Evolutionary conservation across 106 monocot species (phyloP).

Genomic region (Acorus calamus): DNA sequence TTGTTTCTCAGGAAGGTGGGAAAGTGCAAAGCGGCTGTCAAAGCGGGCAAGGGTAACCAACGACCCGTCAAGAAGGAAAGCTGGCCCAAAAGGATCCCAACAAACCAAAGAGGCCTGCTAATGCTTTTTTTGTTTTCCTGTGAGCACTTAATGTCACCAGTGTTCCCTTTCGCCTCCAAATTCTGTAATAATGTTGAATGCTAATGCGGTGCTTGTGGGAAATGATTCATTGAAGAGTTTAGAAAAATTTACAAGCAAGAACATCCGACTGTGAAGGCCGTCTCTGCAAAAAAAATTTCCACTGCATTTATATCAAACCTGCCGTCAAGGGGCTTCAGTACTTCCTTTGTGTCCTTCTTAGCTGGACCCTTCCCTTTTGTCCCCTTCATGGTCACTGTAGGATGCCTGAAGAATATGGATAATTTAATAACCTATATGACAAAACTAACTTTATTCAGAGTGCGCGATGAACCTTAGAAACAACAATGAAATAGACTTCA

Average conservation of each 20-base stretch:
- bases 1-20: constrained; percentile 18
- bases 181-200: too few species aligned
- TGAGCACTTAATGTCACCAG: background rate
- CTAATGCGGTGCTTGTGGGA: background rate
- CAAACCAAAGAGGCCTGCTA: constrained; percentile 31
- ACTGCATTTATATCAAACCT: constrained; percentile 2
- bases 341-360: constrained; percentile 23
- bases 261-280: constrained; percentile 37
- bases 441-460: too few species aligned
- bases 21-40: constrained; percentile 28
- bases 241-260: constrained; percentile 30
- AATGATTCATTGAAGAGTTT: constrained; percentile 19
- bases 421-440: too few species aligned
- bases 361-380: constrained; percentile 18
- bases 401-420: too few species aligned
- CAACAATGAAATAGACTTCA: too few species aligned
- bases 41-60: constrained; percentile 20
- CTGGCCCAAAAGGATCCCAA: constrained; percentile 32
- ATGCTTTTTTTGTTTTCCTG: constrained; percentile 37
- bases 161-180: background rate
- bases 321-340: constrained; percentile 26
- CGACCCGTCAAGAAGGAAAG: constrained; percentile 14
- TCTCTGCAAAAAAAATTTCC: constrained; percentile 8
- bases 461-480: too few species aligned
- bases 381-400: constrained; percentile 7